Conservation (phyloP, 1,139 yeast species). For the Yamadazyma conglobata region DNA sequence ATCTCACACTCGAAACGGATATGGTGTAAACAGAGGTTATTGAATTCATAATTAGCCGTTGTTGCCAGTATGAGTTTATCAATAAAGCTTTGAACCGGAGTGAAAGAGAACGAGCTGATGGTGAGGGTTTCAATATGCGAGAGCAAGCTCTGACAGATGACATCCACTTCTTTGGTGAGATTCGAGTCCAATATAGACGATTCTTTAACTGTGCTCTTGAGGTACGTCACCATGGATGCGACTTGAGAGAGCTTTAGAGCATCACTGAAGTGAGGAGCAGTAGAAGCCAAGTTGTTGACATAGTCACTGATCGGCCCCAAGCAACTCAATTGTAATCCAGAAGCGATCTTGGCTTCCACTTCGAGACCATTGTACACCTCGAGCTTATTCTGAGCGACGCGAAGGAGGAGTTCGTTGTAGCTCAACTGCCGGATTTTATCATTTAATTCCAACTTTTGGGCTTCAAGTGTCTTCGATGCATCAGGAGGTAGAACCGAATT, state of each 20-base stretch:
- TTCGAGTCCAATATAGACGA: no score
- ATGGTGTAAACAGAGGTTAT: no score
- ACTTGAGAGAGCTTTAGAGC: not conserved
- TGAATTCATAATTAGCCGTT: no score
- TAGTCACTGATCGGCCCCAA: not conserved
- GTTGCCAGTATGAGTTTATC: no score
- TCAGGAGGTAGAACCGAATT: not conserved
- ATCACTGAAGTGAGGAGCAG: not conserved
- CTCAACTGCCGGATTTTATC: conserved; percentile 7
- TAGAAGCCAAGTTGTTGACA: not conserved
- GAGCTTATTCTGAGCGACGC: conserved; percentile 4
- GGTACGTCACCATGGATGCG: not conserved
- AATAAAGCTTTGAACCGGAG: no score
- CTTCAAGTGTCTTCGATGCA: conserved; percentile 5
- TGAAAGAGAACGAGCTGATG: no score
- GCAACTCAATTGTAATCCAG: not conserved
- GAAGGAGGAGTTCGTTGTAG: conserved; percentile 4
- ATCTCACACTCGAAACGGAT: no score
- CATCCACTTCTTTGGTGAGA: no score
- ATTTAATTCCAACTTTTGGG: conserved; percentile 7
- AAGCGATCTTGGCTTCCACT: not conserved
- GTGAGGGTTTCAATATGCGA: no score
- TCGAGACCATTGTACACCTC: not conserved
- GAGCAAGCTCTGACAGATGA: no score
- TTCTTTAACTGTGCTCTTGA: no score